phyloP scores from a whole-genome alignment of 2,329 filamentous ascomycete genomes.

The Nemania sp. region DNA sequence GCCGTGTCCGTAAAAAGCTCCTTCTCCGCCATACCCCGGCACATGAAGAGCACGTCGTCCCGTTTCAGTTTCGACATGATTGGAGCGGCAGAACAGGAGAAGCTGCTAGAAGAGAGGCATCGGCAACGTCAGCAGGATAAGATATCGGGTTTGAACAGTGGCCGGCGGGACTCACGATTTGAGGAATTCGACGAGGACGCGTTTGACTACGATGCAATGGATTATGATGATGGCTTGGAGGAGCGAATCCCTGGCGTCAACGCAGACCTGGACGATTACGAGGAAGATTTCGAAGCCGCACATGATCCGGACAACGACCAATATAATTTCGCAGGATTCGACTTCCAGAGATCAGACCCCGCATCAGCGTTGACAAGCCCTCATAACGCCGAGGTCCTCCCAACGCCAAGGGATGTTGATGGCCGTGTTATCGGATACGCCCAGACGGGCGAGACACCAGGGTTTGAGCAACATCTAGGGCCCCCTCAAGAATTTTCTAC shows the following conservation, averaged over 20 bases:
- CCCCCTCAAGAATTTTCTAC: slow-evolving; percentile 4
- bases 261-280: slow-evolving; percentile 45
- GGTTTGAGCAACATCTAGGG: slow-evolving; percentile 29
- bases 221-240: slow-evolving; percentile 68
- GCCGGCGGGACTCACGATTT: slow-evolving; percentile 55
- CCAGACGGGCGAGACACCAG: slow-evolving; percentile 52
- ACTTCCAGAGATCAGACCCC: slow-evolving; percentile 60
- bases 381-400: slow-evolving; percentile 49
- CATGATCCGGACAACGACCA: slow-evolving; percentile 60
- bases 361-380: slow-evolving; percentile 57
- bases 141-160: slow-evolving; percentile 48
- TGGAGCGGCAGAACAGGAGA: slow-evolving; percentile 69
- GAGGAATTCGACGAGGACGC: slow-evolving; percentile 66
- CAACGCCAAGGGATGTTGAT: slow-evolving; percentile 59
- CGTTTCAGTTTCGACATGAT: slow-evolving; percentile 84
- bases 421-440: slow-evolving; percentile 63
- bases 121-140: slow-evolving; percentile 68
- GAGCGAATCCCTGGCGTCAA: slow-evolving; percentile 67
- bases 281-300: slow-evolving; percentile 46
- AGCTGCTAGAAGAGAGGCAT: slow-evolving; percentile 73
- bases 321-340: slow-evolving; percentile 64
- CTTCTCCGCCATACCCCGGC: slow-evolving; percentile 58
- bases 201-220: slow-evolving; percentile 66
- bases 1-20: slow-evolving; percentile 52
- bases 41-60: slow-evolving; percentile 78